These are phyloP conservation scores for Stephanodiscus minutulus DNA, from an alignment of 108 stramenopile species.

Conservation along the genomic window DNA sequence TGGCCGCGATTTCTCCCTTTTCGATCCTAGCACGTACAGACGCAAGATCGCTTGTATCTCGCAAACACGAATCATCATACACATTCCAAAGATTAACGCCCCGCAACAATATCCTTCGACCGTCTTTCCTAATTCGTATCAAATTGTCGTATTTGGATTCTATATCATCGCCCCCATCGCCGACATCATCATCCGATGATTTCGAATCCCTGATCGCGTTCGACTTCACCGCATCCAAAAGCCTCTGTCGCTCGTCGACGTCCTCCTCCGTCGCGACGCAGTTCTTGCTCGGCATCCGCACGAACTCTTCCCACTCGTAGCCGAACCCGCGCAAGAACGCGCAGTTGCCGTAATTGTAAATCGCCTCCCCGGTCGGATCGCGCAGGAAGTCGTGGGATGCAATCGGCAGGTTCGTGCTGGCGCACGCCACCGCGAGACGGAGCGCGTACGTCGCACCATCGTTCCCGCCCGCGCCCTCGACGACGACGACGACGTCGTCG, in stretches of 20 bases:
- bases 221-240: slow-evolving; percentile 33
- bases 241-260: slow-evolving; percentile 34
- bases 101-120: slow-evolving; percentile 35
- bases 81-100: slow-evolving; percentile 47
- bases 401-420: slow-evolving; percentile 23
- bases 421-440: slow-evolving; percentile 29
- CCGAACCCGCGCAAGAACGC: slow-evolving; percentile 47
- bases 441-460: slow-evolving; percentile 2
- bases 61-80: slow-evolving; percentile 6
- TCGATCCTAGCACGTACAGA: slow-evolving; percentile 12
- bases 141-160: slow-evolving; percentile 34
- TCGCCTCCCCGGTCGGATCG: slow-evolving; percentile 30
- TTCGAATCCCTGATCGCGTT: not conserved
- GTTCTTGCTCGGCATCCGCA: slow-evolving; percentile 34
- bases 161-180: not conserved
- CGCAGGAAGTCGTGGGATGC: slow-evolving; percentile 55
- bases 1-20: slow-evolving; percentile 27
- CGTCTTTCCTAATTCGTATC: slow-evolving; percentile 41
- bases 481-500: not conserved
- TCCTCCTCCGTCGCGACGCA: slow-evolving; percentile 42
- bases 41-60: slow-evolving; percentile 1
- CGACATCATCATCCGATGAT: not conserved
- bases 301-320: slow-evolving; percentile 47
- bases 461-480: not conserved
- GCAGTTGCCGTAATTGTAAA: slow-evolving; percentile 43